Evolutionary conservation across 202 grass and related monocot genomes (phyloP).

Genomic region (Dendrocalamus latiflorus): DNA sequence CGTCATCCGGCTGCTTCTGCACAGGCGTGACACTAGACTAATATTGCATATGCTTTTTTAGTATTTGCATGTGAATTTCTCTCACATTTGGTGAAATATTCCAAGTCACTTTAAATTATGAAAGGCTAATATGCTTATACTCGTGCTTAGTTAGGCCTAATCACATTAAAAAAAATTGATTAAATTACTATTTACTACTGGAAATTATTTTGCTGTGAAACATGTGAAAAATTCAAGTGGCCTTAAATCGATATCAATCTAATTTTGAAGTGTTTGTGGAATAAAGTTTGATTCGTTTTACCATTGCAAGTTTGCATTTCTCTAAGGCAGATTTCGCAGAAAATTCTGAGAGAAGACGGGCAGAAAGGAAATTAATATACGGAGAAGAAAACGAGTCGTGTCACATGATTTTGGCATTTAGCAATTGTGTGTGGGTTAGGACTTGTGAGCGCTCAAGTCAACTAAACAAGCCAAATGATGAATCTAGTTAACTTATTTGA

Average conservation of each 20-base stretch:
- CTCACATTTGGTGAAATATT: neutral
- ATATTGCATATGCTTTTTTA: neutral
- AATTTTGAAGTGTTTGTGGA: neutral
- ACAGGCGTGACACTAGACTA: too few relatives aligned
- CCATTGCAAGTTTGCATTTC: neutral
- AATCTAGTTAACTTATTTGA: neutral
- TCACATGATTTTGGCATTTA: conserved; percentile 48
- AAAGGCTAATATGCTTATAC: neutral
- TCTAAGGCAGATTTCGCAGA: neutral
- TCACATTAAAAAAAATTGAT: neutral
- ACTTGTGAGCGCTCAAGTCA: neutral
- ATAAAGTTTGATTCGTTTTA: neutral
- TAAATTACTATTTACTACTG: neutral
- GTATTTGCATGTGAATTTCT: neutral
- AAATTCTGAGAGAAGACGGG: neutral
- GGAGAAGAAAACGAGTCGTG: conserved; percentile 26
- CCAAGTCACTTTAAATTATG: neutral
- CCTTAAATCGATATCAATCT: neutral
- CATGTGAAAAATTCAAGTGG: neutral
- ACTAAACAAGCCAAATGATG: neutral
- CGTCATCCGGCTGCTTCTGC: too few relatives aligned
- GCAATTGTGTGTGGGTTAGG: neutral
- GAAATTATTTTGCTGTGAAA: neutral
- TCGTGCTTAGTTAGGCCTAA: neutral
- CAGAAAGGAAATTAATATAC: neutral